Conservation (phyloP, 495 filamentous ascomycete genomes). For the Lasiosphaeria ovina region DNA sequence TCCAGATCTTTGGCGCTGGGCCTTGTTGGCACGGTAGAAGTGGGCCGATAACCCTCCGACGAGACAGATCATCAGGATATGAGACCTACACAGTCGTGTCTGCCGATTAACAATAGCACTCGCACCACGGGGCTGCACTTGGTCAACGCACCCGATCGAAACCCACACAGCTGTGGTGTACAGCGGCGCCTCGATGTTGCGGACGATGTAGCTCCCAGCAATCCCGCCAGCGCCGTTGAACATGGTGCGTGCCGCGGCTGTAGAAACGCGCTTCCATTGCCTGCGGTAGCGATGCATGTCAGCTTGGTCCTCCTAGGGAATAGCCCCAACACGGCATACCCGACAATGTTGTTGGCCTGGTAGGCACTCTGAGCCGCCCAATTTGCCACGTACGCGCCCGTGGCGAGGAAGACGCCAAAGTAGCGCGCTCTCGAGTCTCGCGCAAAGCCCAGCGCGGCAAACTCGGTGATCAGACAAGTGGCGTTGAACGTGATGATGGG, state of each 20-base stretch:
- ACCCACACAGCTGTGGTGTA: conserved; percentile 73
- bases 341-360: conserved; percentile 68
- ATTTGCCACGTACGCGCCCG: conserved; percentile 75
- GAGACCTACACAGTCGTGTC: conserved; percentile 33
- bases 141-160: conserved; percentile 58
- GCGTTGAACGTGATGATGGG: conserved; percentile 74
- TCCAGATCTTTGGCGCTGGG: conserved; percentile 1
- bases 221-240: conserved; percentile 75
- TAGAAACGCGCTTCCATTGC: conserved; percentile 76
- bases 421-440: conserved; percentile 68
- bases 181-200: conserved; percentile 62
- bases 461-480: conserved; percentile 66
- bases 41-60: conserved; percentile 59
- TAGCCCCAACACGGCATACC: conserved; percentile 12
- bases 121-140: background rate
- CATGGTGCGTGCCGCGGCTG: conserved; percentile 64
- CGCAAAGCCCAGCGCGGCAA: conserved; percentile 71
- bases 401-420: conserved; percentile 70
- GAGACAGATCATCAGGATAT: conserved; percentile 63
- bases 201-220: conserved; percentile 72
- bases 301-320: conserved; percentile 7
- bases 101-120: background rate
- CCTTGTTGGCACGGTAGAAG: conserved; percentile 60
- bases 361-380: conserved; percentile 77
- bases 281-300: conserved; percentile 20